Evolutionary conservation across 345 rosid genomes (phyloP), one percentile per base, ranked within the genome.

Genomic region (Microcos paniculata): DNA sequence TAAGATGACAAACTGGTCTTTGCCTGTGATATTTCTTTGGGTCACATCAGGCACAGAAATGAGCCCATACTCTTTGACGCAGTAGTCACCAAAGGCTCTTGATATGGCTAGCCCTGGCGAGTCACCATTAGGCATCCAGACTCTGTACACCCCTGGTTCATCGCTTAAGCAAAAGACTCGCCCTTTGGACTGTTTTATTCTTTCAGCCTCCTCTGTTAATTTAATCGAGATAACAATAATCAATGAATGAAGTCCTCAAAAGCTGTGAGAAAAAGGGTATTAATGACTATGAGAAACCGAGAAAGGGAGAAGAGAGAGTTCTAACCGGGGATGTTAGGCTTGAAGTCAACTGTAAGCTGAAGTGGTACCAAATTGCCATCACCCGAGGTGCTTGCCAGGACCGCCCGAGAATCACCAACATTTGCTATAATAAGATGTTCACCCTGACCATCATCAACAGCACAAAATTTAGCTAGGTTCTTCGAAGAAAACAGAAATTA

Each of bases 41-140:
- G 92, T 85, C 18, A 92, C 90, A 57, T 90, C 87, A 26, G 98
- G 97, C 75, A 75, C 85, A 1, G 97, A 92, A 69, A 91, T 91
- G 35, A 94, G 87, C 42, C 98, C 98, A 30, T 81, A 94, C 70
- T 94, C 97, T 78, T 94, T 92, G 16, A 90, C 81, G 64, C 97
- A 88, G 84, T 92, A 85, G 70, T 94, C 98, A 18, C 98, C 98
- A 0, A 94, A 81, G 53, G 97, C 92, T 80, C 98, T 87, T 21
- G 97, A 92, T 15, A 91, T 62, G 38, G 98, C 97, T 61, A 92
- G 81, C 72, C 97, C 98, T 8, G 88, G 92, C 11, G 89, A 56
- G 42, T 74, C 76, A 10, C 87, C 90, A 67, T 86, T 84, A 0
- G 96, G 98, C 89, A 63, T 85, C 90, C 95, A 94, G 10, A 92